Evolutionary conservation across 179 eudicot species (phyloP).

Genomic region (Monotropa hypopitys): DNA sequence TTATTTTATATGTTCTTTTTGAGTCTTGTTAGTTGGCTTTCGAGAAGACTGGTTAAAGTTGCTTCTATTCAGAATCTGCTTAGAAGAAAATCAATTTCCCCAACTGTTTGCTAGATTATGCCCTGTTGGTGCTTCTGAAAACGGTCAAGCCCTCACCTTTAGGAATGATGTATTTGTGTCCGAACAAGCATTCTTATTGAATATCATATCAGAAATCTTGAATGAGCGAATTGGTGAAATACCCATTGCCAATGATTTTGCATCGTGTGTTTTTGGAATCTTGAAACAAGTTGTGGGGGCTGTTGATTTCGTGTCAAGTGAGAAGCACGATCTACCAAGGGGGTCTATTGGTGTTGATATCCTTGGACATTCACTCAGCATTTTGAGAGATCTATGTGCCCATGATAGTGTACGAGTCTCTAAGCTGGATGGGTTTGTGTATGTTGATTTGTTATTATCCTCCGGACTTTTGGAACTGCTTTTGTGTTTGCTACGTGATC

Average conservation of each 20-base stretch:
- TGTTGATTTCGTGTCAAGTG: constrained; percentile 27
- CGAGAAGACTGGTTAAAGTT: constrained; percentile 69
- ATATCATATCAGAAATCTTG: constrained; percentile 42
- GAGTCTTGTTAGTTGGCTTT: constrained; percentile 38
- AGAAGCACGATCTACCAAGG: constrained; percentile 42
- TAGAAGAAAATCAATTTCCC: constrained; percentile 39
- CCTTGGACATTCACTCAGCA: constrained; percentile 56
- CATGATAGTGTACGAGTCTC: constrained; percentile 14
- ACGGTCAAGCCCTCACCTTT: constrained; percentile 12
- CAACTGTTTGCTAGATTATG: constrained; percentile 28
- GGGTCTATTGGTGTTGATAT: constrained; percentile 40
- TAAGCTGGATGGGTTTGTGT: constrained; percentile 11
- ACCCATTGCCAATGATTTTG: constrained; percentile 27
- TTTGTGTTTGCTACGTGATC: constrained; percentile 43
- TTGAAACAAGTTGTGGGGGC: constrained; percentile 29
- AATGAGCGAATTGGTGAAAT: constrained; percentile 43
- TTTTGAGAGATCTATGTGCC: constrained; percentile 69
- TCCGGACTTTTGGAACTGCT: constrained; percentile 55
- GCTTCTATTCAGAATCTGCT: constrained; percentile 57
- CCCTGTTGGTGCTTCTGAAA: constrained; percentile 9
- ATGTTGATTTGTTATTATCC: constrained; percentile 32
- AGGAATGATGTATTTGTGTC: constrained; percentile 20
- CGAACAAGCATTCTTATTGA: constrained; percentile 55
- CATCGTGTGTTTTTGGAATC: constrained; percentile 32
- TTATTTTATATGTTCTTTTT: background rate